Evolutionary conservation across 306 rosid genomes (phyloP).

Genomic region (Quercus dentata): DNA sequence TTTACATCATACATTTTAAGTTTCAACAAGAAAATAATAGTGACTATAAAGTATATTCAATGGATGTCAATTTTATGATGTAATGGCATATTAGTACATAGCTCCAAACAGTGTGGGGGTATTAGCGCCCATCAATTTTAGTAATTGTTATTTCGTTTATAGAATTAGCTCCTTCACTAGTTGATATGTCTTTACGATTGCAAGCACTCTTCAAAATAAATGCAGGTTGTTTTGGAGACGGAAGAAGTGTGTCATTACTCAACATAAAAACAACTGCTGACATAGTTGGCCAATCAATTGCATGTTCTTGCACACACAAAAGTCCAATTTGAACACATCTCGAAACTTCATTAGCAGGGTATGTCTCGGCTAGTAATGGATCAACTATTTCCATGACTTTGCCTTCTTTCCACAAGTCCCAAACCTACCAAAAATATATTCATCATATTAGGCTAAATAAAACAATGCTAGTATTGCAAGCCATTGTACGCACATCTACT

Average conservation of each 20-base stretch:
- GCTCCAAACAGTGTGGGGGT: background rate
- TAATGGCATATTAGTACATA: background rate
- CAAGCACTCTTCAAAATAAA: constrained; percentile 39
- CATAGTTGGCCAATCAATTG: constrained; percentile 64
- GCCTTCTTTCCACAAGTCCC: constrained; percentile 55
- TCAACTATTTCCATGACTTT: constrained; percentile 42
- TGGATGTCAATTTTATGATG: no score
- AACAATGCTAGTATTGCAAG: background rate
- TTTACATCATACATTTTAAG: no score
- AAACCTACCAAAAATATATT: constrained; percentile 28
- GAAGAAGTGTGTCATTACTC: constrained; percentile 41
- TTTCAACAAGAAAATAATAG: no score
- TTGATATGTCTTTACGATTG: constrained; percentile 16
- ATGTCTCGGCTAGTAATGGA: constrained; percentile 26
- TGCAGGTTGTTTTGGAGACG: constrained; percentile 61
- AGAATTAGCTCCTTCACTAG: constrained; percentile 22
- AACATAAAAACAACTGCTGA: constrained; percentile 52
- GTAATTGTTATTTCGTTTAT: constrained; percentile 35
- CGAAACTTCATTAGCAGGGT: constrained; percentile 21
- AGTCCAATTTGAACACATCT: constrained; percentile 67
- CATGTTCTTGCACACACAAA: constrained; percentile 61
- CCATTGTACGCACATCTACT: constrained; percentile 11
- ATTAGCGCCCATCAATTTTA: constrained; percentile 15
- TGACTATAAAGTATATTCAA: no score
- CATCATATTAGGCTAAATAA: background rate